Conservation (phyloP, 2,329 filamentous ascomycete species). For the Lachnellula hyalina region DNA sequence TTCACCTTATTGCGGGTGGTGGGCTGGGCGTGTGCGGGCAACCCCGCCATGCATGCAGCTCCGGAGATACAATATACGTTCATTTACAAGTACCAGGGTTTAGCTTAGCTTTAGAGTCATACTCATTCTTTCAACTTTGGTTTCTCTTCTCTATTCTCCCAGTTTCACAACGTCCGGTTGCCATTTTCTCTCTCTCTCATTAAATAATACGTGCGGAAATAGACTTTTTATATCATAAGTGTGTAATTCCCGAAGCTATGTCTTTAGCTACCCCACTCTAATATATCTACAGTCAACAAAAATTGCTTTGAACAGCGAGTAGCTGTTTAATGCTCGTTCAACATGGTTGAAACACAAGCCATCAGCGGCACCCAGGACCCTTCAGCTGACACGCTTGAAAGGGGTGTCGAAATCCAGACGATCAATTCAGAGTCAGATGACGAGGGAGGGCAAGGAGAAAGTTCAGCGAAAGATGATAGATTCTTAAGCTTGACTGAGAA, state of each 20-base stretch:
- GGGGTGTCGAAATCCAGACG: neutral
- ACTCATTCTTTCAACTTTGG: no score
- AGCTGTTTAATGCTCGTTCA: neutral
- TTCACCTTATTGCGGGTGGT: neutral
- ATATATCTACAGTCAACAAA: neutral
- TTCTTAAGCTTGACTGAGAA: neutral
- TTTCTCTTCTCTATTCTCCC: no score
- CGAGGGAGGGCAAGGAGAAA: neutral
- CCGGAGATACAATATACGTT: no score
- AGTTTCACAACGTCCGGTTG: neutral
- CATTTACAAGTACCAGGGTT: no score
- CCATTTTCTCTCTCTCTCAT: neutral
- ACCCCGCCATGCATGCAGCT: no score
- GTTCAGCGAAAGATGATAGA: neutral
- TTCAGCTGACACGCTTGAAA: neutral
- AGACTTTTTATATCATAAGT: neutral
- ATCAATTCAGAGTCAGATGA: neutral
- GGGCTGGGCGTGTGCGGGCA: neutral
- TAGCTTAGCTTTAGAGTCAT: no score
- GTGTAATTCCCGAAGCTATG: neutral
- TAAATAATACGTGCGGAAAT: neutral
- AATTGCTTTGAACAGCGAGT: neutral
- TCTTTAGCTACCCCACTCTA: neutral
- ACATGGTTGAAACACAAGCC: neutral
- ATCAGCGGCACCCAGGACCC: neutral